phyloP scores from a whole-genome alignment of 1,284 basidiomycete genomes.

The Cutaneotrichosporon sp. region DNA sequence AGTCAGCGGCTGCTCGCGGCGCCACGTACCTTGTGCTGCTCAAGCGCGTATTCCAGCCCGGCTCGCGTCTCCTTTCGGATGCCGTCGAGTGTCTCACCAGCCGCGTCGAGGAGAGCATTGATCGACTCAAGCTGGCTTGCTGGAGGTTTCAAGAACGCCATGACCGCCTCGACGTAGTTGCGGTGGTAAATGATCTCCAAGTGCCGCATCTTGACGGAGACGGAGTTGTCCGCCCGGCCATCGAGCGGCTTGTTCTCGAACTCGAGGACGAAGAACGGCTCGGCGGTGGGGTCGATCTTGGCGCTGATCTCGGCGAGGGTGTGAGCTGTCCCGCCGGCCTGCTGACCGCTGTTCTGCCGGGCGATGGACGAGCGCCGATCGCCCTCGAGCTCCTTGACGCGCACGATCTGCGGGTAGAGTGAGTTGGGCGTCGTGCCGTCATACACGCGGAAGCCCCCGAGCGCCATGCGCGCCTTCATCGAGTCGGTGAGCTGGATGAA shows the following conservation, averaged over 20 bases:
- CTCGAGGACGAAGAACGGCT: slow-evolving; percentile 90
- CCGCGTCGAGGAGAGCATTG: slow-evolving; percentile 82
- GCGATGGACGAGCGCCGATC: slow-evolving; percentile 9
- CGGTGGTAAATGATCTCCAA: slow-evolving; percentile 98
- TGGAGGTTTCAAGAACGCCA: slow-evolving; percentile 92
- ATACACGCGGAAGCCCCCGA: slow-evolving; percentile 86
- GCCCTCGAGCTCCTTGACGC: slow-evolving; percentile 67
- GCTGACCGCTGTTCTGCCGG: slow-evolving; percentile 32
- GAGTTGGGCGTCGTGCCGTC: slow-evolving; percentile 85
- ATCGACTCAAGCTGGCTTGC: slow-evolving; percentile 95
- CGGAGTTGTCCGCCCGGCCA: slow-evolving; percentile 85
- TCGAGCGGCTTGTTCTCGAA: slow-evolving; percentile 94
- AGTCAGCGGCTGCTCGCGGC: not conserved
- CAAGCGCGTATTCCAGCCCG: slow-evolving; percentile 87
- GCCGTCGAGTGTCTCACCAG: slow-evolving; percentile 92
- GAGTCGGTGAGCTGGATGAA: slow-evolving; percentile 85
- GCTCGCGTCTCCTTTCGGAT: slow-evolving; percentile 93
- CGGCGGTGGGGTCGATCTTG: slow-evolving; percentile 44
- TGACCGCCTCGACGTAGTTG: slow-evolving; percentile 90
- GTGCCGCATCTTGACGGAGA: slow-evolving; percentile 89
- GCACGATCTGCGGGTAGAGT: slow-evolving; percentile 88
- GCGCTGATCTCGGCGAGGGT: slow-evolving; percentile 44
- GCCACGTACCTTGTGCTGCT: slow-evolving; percentile 44
- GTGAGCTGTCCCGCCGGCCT: slow-evolving; percentile 34
- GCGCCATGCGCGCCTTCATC: slow-evolving; percentile 76